Evolutionary conservation across 1,139 yeast species (phyloP).

Genomic region (Blastobotrys ciferrii): DNA sequence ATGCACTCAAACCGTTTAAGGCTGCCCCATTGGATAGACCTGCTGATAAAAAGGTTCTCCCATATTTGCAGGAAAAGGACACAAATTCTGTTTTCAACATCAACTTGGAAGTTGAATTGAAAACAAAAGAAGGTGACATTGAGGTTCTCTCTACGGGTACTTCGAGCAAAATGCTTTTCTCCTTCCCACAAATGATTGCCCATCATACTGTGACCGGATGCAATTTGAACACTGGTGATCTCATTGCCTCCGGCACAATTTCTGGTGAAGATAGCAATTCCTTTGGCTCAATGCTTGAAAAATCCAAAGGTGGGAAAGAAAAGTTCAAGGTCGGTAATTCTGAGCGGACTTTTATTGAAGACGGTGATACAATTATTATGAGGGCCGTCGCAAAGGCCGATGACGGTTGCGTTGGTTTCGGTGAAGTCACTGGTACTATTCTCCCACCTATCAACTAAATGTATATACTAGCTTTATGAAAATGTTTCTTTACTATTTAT

Average conservation of each 20-base stretch:
- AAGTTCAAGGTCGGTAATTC: slow-evolving; percentile 19
- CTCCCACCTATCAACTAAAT: slow-evolving; percentile 38
- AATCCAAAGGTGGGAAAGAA: slow-evolving; percentile 25
- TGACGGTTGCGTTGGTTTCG: slow-evolving; percentile 26
- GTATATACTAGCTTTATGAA: neutral
- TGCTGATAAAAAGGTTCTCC: slow-evolving; percentile 18
- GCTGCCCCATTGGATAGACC: slow-evolving; percentile 20
- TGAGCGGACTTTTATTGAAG: slow-evolving; percentile 23
- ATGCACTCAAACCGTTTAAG: slow-evolving; percentile 26
- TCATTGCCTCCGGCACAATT: slow-evolving; percentile 33
- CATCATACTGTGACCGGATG: slow-evolving; percentile 33
- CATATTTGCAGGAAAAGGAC: slow-evolving; percentile 24
- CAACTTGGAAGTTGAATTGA: slow-evolving; percentile 21
- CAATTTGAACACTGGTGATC: slow-evolving; percentile 29
- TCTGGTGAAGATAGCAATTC: slow-evolving; percentile 22
- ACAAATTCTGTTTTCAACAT: slow-evolving; percentile 23
- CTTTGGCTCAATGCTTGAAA: slow-evolving; percentile 29
- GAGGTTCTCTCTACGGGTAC: slow-evolving; percentile 18
- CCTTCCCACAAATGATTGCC: slow-evolving; percentile 32
- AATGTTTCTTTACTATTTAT: neutral
- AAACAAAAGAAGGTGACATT: slow-evolving; percentile 17
- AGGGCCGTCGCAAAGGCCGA: slow-evolving; percentile 20
- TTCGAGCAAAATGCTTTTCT: slow-evolving; percentile 25
- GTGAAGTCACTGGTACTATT: slow-evolving; percentile 23
- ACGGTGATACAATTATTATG: slow-evolving; percentile 28